A percentile compares a stretch with the other conserved stretches of the same genome.
Conservation (phyloP, 1,284 basidiomycete species). For the Leccinum ambiguum region DNA sequence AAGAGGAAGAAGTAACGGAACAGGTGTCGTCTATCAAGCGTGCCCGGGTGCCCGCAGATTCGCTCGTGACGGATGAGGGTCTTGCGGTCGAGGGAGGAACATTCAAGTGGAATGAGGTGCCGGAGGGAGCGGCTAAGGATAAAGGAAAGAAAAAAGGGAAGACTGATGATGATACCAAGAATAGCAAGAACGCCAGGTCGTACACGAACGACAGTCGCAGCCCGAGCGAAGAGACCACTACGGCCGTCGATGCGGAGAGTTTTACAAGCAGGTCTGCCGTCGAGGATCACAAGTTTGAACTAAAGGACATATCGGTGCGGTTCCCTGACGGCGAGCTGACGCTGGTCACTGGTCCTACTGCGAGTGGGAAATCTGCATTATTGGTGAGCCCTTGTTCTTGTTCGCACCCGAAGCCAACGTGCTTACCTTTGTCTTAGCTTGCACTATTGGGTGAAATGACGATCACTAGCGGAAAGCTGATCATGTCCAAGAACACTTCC, state of each 20-base stretch:
- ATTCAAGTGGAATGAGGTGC: slow-evolving; percentile 61
- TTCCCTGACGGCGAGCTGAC: slow-evolving; percentile 62
- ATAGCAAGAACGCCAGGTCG: slow-evolving; percentile 7
- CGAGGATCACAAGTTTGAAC: slow-evolving; percentile 49
- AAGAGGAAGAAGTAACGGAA: slow-evolving; percentile 78
- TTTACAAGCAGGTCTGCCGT: slow-evolving; percentile 16
- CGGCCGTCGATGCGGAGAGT: slow-evolving; percentile 16
- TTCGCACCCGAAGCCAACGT: not conserved
- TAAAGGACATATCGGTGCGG: slow-evolving; percentile 52
- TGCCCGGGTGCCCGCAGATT: slow-evolving; percentile 20
- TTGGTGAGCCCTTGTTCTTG: slow-evolving; percentile 22
- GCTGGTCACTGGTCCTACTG: slow-evolving; percentile 61
- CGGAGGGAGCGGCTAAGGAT: slow-evolving; percentile 16
- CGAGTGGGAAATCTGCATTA: slow-evolving; percentile 62
- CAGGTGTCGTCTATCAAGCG: slow-evolving; percentile 68
- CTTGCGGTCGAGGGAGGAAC: slow-evolving; percentile 57
- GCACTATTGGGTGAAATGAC: slow-evolving; percentile 37
- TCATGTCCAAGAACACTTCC: slow-evolving; percentile 42
- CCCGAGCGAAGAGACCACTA: slow-evolving; percentile 14
- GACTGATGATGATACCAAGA: slow-evolving; percentile 2
- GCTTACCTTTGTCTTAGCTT: slow-evolving; percentile 19
- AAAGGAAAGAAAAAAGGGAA: slow-evolving; percentile 16
- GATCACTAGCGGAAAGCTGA: slow-evolving; percentile 29
- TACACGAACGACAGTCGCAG: not conserved
- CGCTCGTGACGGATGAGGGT: slow-evolving; percentile 33